Evolutionary conservation across 2,329 filamentous ascomycete genomes (phyloP).

Genomic region (Ophiosphaerella narmari): DNA sequence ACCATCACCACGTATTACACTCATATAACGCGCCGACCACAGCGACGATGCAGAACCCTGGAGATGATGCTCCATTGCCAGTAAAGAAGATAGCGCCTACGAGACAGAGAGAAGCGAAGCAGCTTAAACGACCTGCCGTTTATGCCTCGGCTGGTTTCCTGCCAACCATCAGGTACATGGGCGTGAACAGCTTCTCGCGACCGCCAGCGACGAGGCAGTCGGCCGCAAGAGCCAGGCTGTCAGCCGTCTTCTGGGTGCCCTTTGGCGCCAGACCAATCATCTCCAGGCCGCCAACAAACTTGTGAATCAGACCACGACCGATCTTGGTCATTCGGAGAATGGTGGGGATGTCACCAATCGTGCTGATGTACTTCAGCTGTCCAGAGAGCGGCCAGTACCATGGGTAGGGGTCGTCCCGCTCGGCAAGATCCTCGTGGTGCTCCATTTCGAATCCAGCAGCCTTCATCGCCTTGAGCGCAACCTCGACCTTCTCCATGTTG

Average conservation of each 20-base stretch:
- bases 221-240: slow-evolving; percentile 79
- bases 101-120: slow-evolving; percentile 14
- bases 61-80: slow-evolving; percentile 14
- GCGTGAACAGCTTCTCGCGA: slow-evolving; percentile 90
- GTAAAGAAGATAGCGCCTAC: slow-evolving; percentile 19
- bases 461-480: slow-evolving; percentile 82
- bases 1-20: slow-evolving; percentile 36
- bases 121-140: slow-evolving; percentile 6
- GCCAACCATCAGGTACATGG: slow-evolving; percentile 97
- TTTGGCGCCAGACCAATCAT: slow-evolving; percentile 72
- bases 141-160: slow-evolving; percentile 70
- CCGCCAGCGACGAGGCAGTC: slow-evolving; percentile 88
- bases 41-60: slow-evolving; percentile 18
- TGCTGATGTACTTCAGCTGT: slow-evolving; percentile 80
- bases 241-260: slow-evolving; percentile 93
- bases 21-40: slow-evolving; percentile 25
- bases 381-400: slow-evolving; percentile 96
- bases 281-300: slow-evolving; percentile 77
- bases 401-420: slow-evolving; percentile 73
- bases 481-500: slow-evolving; percentile 90
- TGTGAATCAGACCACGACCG: slow-evolving; percentile 76
- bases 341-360: slow-evolving; percentile 78
- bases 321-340: slow-evolving; percentile 87
- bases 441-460: slow-evolving; percentile 84
- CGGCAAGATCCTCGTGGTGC: slow-evolving; percentile 84